Evolutionary conservation across 805 yeast genomes (phyloP), one percentile per base, ranked within the genome.

Genomic region (Nakazawaea ernobii): DNA sequence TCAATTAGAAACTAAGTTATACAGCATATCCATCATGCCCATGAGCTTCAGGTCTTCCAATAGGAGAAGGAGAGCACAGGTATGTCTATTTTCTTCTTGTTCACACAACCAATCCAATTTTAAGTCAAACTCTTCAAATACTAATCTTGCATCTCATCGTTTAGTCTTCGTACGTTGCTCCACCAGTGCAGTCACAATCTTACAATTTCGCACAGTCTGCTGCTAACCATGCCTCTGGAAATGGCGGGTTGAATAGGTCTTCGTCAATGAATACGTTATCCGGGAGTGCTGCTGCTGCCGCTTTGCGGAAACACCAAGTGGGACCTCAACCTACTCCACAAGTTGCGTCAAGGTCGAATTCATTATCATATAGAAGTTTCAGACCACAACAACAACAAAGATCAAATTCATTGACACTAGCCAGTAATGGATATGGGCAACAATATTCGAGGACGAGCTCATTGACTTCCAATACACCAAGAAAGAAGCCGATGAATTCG

Each of bases 231-330:
- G 60, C 61, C 4, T 41, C 55, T 14, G 55, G 57, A 9, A 9
- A 48, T 39, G 14, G 30, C 48, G 8, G 8, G 7, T 14, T 50
- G 56, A 35, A 17, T 9, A 51, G 62, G 42, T 48, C 56, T 13
- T 49, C 54, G 32, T 58, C 63, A 33, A 36, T 39, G 50, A 39
- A 35, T 15, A 39, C 38, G 20, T 38, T 59, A 24, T 62, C 66
- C 2, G 55, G 60, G 20, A 57, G 59, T 27, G 67, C 67, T 1
- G 67, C 67, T 1, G 61, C 64, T 6, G 61, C 67, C 9, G 67
- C 67, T 1, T 39, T 63, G 32, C 52, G 54, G 10, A 54, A 55
- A 17, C 60, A 57, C 35, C 39, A 27, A 38, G 26, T 9, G 6
- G 28, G 27, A 15, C 28, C 51, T 15, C 8, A 35, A 11, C 29